Conservation (phyloP, 2,329 filamentous ascomycete genomes). For the Penicillium rolfsii region DNA sequence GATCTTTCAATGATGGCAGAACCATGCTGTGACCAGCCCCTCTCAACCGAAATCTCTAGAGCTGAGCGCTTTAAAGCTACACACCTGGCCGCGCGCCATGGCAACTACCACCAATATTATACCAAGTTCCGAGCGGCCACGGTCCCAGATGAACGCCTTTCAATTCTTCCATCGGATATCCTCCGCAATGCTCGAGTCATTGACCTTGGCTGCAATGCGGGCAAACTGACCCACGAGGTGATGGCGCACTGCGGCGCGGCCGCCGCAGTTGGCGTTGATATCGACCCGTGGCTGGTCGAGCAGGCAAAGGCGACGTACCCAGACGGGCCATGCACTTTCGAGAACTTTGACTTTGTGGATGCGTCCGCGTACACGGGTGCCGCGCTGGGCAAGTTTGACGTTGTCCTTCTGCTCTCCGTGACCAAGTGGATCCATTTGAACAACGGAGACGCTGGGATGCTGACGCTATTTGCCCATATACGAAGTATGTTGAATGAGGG, state of each 20-base stretch:
- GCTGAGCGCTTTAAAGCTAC: conserved; percentile 35
- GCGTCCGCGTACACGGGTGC: conserved; percentile 28
- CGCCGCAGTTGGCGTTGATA: conserved; percentile 30
- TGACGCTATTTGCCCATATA: conserved; percentile 30
- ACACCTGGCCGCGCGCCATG: conserved; percentile 31
- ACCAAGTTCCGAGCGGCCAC: conserved; percentile 30
- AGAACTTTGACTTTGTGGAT: conserved; percentile 32
- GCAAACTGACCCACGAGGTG: conserved; percentile 30
- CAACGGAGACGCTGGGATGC: conserved; percentile 28
- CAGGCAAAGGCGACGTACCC: conserved; percentile 31
- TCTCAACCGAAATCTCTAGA: conserved; percentile 28
- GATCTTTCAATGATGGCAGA: conserved; percentile 26
- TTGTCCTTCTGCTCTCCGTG: conserved; percentile 30
- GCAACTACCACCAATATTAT: conserved; percentile 34
- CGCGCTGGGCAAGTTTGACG: conserved; percentile 31
- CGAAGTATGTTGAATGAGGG: conserved; percentile 28
- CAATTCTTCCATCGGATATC: conserved; percentile 30
- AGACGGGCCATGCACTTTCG: conserved; percentile 31
- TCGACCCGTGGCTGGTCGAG: conserved; percentile 31
- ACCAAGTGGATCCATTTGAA: conserved; percentile 34
- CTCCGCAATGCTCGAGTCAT: conserved; percentile 30
- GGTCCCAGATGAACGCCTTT: conserved; percentile 31
- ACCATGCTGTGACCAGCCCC: conserved; percentile 13
- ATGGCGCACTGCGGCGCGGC: conserved; percentile 29
- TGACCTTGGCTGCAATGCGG: conserved; percentile 32